phyloP scores from a whole-genome alignment of 179 eudicot genomes.

The Gypsophila paniculata region DNA sequence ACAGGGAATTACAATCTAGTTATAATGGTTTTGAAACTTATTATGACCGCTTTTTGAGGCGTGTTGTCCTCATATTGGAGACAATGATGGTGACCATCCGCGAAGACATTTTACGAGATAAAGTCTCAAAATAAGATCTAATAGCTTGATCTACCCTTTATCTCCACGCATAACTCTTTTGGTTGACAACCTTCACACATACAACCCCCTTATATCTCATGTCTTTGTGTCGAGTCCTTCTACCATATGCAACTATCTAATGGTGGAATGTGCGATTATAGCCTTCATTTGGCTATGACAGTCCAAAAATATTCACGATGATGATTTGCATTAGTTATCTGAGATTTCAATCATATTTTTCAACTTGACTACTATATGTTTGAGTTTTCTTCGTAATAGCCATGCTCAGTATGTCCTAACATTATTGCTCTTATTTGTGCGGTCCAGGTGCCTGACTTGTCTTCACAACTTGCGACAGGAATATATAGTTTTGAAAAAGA shows the following conservation, averaged over 20 bases:
- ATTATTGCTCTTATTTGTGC: background rate
- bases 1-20: background rate
- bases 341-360: background rate
- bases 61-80: background rate
- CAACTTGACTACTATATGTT: background rate
- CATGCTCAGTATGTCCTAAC: background rate
- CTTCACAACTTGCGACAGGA: slow-evolving; percentile 46
- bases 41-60: background rate
- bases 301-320: no score
- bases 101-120: background rate
- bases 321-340: no score
- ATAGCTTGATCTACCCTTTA: background rate
- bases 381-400: background rate
- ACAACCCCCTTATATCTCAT: background rate
- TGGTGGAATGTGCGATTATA: background rate
- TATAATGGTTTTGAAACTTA: background rate
- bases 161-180: background rate
- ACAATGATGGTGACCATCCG: background rate
- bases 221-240: background rate
- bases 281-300: no score
- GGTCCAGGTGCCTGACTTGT: slow-evolving; percentile 44
- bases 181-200: no score
- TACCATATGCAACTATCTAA: background rate
- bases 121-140: background rate
- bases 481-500: slow-evolving; percentile 37